Evolutionary conservation across 306 rosid species (phyloP).

Genomic region (Prunus dulcis): DNA sequence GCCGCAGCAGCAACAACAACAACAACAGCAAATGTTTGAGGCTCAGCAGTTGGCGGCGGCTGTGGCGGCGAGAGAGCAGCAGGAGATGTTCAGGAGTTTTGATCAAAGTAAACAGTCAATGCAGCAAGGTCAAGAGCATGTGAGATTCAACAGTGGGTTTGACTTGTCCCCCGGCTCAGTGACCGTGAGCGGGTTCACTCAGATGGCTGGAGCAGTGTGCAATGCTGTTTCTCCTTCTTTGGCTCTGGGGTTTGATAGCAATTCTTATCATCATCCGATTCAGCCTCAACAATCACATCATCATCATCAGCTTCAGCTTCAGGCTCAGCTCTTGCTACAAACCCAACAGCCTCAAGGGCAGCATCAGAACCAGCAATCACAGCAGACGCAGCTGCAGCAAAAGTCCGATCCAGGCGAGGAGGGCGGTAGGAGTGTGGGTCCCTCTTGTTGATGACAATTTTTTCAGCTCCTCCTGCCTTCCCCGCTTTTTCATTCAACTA

Average conservation of each 20-base stretch:
- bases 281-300: slow-evolving; percentile 34
- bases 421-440: slow-evolving; percentile 59
- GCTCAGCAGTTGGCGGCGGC: slow-evolving; percentile 71
- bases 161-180: slow-evolving; percentile 45
- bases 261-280: slow-evolving; percentile 44
- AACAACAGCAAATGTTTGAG: slow-evolving; percentile 53
- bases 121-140: slow-evolving; percentile 43
- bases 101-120: slow-evolving; percentile 26
- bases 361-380: slow-evolving; percentile 40
- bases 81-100: slow-evolving; percentile 49
- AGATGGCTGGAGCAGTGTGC: slow-evolving; percentile 15
- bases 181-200: slow-evolving; percentile 48
- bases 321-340: slow-evolving; percentile 63
- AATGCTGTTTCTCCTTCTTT: slow-evolving; percentile 51
- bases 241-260: slow-evolving; percentile 66
- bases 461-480: slow-evolving; percentile 23
- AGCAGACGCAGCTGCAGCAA: slow-evolving; percentile 32
- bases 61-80: slow-evolving; percentile 62
- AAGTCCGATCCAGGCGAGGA: slow-evolving; percentile 47
- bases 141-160: slow-evolving; percentile 57
- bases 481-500: slow-evolving; percentile 27
- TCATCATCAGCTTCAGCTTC: slow-evolving; percentile 39
- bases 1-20: slow-evolving; percentile 34
- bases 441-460: slow-evolving; percentile 46
- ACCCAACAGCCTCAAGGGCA: slow-evolving; percentile 47